Base-by-base conservation (phyloP, 768 basidiomycete genomes). In the Suillus plorans region DNA sequence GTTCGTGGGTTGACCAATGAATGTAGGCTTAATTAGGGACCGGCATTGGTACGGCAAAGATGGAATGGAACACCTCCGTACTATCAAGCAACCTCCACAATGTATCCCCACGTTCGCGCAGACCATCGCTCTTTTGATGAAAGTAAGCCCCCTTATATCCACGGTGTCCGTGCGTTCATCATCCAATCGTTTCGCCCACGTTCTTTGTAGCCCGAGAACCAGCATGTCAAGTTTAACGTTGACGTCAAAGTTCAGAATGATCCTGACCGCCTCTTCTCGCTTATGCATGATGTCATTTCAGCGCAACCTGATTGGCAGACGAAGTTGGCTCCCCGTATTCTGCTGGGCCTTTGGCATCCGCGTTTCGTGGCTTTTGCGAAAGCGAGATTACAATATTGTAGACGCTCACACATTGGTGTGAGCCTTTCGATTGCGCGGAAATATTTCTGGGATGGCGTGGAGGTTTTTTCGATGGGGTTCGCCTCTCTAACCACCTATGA, bases 231-330 rank as follows among this genome's bases (percentile, higher is more conserved):
- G 67, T 89, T 91, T 72, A 88, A 98, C 80, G 86, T 98, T 66
- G 97, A 99, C 74, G 92, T 97, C 73, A 99, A 99, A 79, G 85
- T 90, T 34, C 89, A 94, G 72, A 99, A 98, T 73, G 88, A 95
- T 72, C 95, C 97, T 0, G 88, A 87, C 63, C 85, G 85, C n/a
- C 83, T 97, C 39, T 97, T 96, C 79, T 73, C 77, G 28, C 80
- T 95, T 50, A 94, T 97, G 87, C 84, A 92, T 78, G 75, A 77
- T 47, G 80, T 84, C 64, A 87, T 97, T 65, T 80, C 85, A 16
- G 70, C 81, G 8, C 85, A 94, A 65, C 80, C 84, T 1, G 80
- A 84, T 37, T 97, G 90, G 91, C 84, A 94, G 76, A 88, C 85
- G 9, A 74, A 70, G 45, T 86, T 97, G 60, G 93, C 90, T 2